Conservation (phyloP, 176 grass and related monocot genomes). For the Bothriochloa decipiens region DNA sequence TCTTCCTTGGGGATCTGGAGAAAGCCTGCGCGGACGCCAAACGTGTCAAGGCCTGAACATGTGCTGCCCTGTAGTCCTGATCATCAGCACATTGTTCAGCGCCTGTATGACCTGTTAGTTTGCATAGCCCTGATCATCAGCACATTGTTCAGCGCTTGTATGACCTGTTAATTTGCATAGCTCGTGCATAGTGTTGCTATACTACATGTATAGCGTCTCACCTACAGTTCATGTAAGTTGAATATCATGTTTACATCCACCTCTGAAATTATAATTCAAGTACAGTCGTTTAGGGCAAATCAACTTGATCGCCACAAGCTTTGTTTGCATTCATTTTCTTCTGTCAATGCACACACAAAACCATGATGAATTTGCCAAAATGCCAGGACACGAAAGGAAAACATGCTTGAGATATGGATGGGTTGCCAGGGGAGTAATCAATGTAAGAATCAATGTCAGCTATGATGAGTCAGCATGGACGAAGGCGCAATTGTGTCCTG, state of each 20-base stretch:
- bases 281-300: not conserved
- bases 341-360: not conserved
- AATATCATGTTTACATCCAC: not conserved
- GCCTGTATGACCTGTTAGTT: not conserved
- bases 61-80: not conserved
- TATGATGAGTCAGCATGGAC: not conserved
- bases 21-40: constrained; percentile 71
- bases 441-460: constrained; percentile 7
- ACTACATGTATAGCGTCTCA: not conserved
- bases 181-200: constrained; percentile 29
- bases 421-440: not conserved
- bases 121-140: not conserved
- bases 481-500: not conserved
- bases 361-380: not conserved
- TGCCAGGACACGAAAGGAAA: too few species aligned
- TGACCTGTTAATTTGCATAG: not conserved
- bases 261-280: not conserved
- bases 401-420: not conserved
- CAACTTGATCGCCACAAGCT: not conserved
- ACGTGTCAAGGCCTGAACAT: constrained; percentile 44
- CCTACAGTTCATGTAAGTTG: not conserved
- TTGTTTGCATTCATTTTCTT: not conserved
- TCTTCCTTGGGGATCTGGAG: constrained; percentile 92
- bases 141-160: not conserved
- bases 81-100: not conserved